Evolutionary conservation across 2,329 filamentous ascomycete genomes (phyloP), one percentile per base, ranked within the genome.

Genomic region (Berkeleyomyces basicola): DNA sequence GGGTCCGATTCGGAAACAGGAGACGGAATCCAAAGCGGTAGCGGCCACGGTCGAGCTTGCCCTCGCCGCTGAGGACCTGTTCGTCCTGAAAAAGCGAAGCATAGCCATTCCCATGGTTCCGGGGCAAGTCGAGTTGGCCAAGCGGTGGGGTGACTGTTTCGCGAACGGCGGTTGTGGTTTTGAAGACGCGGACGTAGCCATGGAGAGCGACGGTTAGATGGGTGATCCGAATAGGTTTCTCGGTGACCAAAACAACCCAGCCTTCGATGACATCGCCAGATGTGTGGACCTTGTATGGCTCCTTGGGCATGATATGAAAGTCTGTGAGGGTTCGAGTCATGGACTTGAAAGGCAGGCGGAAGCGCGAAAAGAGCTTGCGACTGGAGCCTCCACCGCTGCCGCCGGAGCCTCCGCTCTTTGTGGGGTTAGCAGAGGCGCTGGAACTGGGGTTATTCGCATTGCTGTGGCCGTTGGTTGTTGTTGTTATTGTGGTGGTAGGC

Each of bases 51-150:
- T 87, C 84, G 43, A 93, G 75, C 68, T 85, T 81, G 11, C 88
- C 88, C 68, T 91, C 87, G 31, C 87, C 88, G 70, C 87, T 90
- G 43, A 93, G 74, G 11, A 89, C 85, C 70, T 85, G 80, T 74
- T 93, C 88, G 69, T 93, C 88, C 72, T 90, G 85, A 70, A 92
- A 93, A 55, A 93, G 76, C 49, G 86, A 86, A n/a, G 85, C 86
- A 68, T 88, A 83, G 40, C 88, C 87, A 74, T 88, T 88, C 68
- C 85, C 86, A 69, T 85, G 85, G 69, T 88, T 88, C 67, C 79
- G 79, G 37, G 58, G 39, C 11, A 43, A 37, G 16, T 39, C 51
- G 6, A 49, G 23, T 3, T 49, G 62, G 49, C 64, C 64, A 3
- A 51, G 61, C 4, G 66, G 62, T 7, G 59, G 47, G 23, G 63